A percentile compares a stretch with the other conserved stretches of the same genome.
These are phyloP conservation scores for Syncephalastrum contaminatum DNA, from an alignment of 371 early-diverging fungal species.

Conservation along the genomic window DNA sequence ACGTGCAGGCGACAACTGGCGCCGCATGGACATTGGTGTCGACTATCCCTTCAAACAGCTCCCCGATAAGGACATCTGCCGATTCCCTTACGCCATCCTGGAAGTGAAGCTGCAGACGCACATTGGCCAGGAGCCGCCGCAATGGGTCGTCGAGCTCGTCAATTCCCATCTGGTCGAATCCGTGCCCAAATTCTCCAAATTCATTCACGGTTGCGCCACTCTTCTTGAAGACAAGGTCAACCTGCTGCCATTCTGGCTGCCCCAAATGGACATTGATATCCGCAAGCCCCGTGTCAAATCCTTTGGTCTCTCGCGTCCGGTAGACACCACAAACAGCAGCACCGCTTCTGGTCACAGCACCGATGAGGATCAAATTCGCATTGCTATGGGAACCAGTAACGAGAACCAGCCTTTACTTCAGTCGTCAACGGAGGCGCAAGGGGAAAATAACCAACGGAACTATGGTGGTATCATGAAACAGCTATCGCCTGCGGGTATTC, in stretches of 20 bases:
- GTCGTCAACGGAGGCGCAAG: too few relatives aligned
- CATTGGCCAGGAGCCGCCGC: conserved; percentile 89
- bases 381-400: conserved; percentile 20
- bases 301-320: conserved; percentile 45
- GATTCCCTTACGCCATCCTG: conserved; percentile 98
- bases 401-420: conserved; percentile 17
- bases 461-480: conserved; percentile 10
- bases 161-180: conserved; percentile 93
- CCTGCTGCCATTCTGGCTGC: conserved; percentile 97
- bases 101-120: conserved; percentile 98
- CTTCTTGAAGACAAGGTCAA: conserved; percentile 86
- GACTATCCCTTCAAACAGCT: conserved; percentile 93
- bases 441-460: too few relatives aligned
- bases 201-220: conserved; percentile 96
- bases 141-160: conserved; percentile 95
- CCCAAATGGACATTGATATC: conserved; percentile 97
- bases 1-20: conserved; percentile 91
- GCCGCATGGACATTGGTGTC: conserved; percentile 90
- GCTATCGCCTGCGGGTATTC: conserved; percentile 26
- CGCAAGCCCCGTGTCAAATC: conserved; percentile 63
- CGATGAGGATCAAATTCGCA: conserved; percentile 35
- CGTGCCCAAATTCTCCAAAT: conserved; percentile 99
- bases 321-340: conserved; percentile 24
- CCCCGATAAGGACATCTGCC: conserved; percentile 82
- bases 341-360: conserved; percentile 28